Percentiles rank a stretch among this genome's conserved stretches.
Conservation (phyloP, 768 basidiomycete species). For the Strobilomyces dryophilus region DNA sequence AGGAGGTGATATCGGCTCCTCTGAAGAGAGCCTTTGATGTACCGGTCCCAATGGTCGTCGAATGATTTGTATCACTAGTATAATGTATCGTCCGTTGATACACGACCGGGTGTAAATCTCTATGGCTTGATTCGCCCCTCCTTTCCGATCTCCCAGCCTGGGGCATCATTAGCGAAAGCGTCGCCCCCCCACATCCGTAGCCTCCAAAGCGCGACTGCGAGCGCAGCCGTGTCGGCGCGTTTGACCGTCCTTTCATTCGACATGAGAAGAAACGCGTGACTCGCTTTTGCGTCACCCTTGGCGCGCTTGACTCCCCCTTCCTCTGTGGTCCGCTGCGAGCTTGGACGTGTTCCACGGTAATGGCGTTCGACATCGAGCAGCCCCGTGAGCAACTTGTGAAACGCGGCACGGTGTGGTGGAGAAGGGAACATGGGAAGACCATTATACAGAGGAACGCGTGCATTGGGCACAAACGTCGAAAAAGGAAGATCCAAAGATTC, state of each 20-base stretch:
- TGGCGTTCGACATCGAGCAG: conserved; percentile 47
- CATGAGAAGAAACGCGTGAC: conserved; percentile 66
- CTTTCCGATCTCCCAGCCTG: conserved; percentile 37
- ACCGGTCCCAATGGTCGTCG: conserved; percentile 44
- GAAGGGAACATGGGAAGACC: conserved; percentile 61
- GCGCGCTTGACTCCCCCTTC: background rate
- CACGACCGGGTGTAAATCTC: background rate
- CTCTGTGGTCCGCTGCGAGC: background rate
- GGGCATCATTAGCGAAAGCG: conserved; percentile 9
- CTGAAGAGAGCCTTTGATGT: conserved; percentile 16
- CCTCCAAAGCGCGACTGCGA: conserved; percentile 77
- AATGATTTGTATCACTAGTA: conserved; percentile 24
- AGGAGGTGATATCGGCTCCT: conserved; percentile 55
- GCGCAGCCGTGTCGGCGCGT: conserved; percentile 57
- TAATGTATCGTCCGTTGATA: background rate
- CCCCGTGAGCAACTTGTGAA: conserved; percentile 46
- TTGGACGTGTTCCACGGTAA: conserved; percentile 10
- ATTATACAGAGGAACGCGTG: conserved; percentile 64
- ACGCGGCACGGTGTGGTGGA: conserved; percentile 52
- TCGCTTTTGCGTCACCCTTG: conserved; percentile 41
- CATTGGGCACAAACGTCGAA: conserved; percentile 27
- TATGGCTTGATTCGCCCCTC: conserved; percentile 21
- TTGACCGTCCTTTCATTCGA: conserved; percentile 46
- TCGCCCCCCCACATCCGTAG: conserved; percentile 71
- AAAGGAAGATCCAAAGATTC: conserved; percentile 5